Evolutionary conservation across 2,329 filamentous ascomycete genomes (phyloP), one percentile per base, ranked within the genome.

Genomic region (Sporothrix variecibatus): DNA sequence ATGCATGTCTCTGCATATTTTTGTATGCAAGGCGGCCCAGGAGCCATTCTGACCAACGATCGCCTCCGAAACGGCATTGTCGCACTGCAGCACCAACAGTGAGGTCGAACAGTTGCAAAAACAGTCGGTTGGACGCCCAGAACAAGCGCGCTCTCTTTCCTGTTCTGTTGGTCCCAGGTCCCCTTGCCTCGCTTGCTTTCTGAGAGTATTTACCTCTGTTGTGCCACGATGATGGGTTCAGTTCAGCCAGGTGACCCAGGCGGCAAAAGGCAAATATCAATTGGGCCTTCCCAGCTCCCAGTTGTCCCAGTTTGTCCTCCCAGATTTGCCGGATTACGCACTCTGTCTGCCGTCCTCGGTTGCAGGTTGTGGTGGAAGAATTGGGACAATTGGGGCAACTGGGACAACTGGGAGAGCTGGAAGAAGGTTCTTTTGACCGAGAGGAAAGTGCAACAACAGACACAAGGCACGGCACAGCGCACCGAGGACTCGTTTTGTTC

Each of bases 101-200:
- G 40, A 46, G 43, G 43, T 38, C 7, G 9, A 56, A 12, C 40
- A 40, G 28, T 26, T 11, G 51, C 51, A 2, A 56, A 23, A 12
- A 15, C 23, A 56, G 23, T 56, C 43, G 17, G 43, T 34, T 34
- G 40, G 40, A 51, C 28, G 23, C 40, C 65, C 15, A n/a, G 46
- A 70, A 70, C 49, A 70, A 70, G 67, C 49, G 67, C 67, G 67
- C 31, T 70, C 20, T 23, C 11, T 28, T 17, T 26, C 43, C 67
- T 28, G 46, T 26, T 7, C 43, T 69, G 67, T 56, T 70, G 67
- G 67, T 11, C 17, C 26, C 65, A n/a, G 20, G 46, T 34, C 31
- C 43, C n/a, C n/a, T n/a, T n/a, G n/a, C n/a, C n/a, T n/a, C n/a
- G n/a, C 40, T 49, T 11, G 38, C 15, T 31, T n/a, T 67, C 23